phyloP scores from a whole-genome alignment of 148 eudicot species.

The Rhododendron vialii region DNA sequence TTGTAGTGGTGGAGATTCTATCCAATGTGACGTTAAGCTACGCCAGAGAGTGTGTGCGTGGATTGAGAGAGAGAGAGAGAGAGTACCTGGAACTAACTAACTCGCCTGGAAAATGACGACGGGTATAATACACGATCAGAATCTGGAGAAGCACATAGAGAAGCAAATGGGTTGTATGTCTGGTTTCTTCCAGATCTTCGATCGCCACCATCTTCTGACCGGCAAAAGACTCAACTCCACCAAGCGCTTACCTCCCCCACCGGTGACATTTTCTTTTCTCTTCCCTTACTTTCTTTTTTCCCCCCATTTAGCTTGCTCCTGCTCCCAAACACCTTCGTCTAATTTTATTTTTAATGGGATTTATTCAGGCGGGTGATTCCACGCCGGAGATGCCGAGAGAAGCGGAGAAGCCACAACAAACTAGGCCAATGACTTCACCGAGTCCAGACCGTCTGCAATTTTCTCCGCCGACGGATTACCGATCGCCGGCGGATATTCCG shows the following conservation, averaged over 20 bases:
- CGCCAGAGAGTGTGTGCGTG: background rate
- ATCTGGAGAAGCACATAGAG: constrained; percentile 60
- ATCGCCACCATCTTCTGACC: constrained; percentile 53
- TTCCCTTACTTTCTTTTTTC: no score
- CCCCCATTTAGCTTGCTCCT: background rate
- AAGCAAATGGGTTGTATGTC: constrained; percentile 91
- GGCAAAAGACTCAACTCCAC: constrained; percentile 47
- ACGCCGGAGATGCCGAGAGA: constrained; percentile 36
- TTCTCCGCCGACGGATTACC: constrained; percentile 12
- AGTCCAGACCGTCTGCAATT: constrained; percentile 17
- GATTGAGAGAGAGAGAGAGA: constrained; percentile 6
- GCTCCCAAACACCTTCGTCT: background rate
- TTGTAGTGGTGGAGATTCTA: constrained; percentile 16
- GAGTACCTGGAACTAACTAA: background rate
- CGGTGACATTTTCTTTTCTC: constrained; percentile 15
- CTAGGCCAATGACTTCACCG: constrained; percentile 3
- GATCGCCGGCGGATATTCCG: constrained; percentile 7
- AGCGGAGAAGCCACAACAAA: constrained; percentile 11
- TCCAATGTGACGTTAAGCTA: constrained; percentile 9
- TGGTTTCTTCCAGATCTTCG: constrained; percentile 73
- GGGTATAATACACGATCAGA: constrained; percentile 45
- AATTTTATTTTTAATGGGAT: background rate
- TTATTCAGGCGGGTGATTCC: constrained; percentile 35
- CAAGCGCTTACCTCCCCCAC: constrained; percentile 56
- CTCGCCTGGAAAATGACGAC: constrained; percentile 41